These are phyloP conservation scores for Lentinula sp. DNA, from an alignment of 768 basidiomycete species.

Conservation along the genomic window DNA sequence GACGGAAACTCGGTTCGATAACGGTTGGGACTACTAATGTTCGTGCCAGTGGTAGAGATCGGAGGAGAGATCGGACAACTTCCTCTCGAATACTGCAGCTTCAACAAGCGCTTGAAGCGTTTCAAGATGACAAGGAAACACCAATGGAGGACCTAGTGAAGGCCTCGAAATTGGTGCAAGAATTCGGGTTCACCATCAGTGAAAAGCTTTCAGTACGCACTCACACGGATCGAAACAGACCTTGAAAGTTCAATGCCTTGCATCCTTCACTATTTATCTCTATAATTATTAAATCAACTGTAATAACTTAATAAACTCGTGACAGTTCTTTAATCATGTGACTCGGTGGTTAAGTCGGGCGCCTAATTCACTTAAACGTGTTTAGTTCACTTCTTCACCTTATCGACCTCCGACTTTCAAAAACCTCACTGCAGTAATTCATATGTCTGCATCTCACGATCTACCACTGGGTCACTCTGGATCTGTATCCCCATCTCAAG, in stretches of 20 bases:
- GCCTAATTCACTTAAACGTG: too few species aligned
- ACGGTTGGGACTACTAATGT: not conserved
- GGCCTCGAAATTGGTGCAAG: slow-evolving; percentile 37
- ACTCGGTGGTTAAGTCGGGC: too few species aligned
- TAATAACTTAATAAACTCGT: too few species aligned
- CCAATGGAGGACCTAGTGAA: slow-evolving; percentile 42
- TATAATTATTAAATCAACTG: too few species aligned
- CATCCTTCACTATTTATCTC: not conserved
- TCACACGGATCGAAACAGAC: not conserved
- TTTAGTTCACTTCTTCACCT: too few species aligned
- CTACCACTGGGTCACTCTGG: too few species aligned
- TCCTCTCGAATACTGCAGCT: slow-evolving; percentile 38
- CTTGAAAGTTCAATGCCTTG: not conserved
- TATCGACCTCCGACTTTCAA: too few species aligned
- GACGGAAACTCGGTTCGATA: not conserved
- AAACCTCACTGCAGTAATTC: too few species aligned
- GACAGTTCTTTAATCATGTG: too few species aligned
- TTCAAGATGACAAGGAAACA: slow-evolving; percentile 41
- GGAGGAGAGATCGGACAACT: slow-evolving; percentile 26
- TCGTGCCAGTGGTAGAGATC: not conserved
- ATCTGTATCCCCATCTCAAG: too few species aligned
- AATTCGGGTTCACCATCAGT: slow-evolving; percentile 27
- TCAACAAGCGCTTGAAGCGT: slow-evolving; percentile 34
- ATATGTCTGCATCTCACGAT: too few species aligned
- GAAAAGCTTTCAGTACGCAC: not conserved